Conservation (phyloP, 768 basidiomycete species). For the Boletus fagicola region DNA sequence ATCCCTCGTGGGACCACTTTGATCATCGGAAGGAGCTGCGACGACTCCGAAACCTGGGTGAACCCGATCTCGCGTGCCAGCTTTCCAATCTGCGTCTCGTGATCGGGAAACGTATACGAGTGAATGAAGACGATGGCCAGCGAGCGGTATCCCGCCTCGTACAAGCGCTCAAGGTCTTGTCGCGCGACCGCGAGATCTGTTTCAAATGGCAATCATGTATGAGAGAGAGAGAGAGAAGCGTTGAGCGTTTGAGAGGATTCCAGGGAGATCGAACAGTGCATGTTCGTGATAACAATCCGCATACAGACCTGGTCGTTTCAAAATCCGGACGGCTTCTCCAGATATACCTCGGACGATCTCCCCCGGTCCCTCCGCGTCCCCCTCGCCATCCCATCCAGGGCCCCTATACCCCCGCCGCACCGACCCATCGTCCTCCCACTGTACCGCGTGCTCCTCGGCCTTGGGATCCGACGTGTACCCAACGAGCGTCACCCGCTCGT, state of each 20-base stretch:
- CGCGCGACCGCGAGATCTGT: slow-evolving; percentile 55
- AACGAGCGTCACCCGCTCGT: slow-evolving; percentile 92
- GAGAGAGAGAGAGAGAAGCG: neutral
- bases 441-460: slow-evolving; percentile 69
- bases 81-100: slow-evolving; percentile 70
- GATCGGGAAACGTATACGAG: slow-evolving; percentile 88
- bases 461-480: slow-evolving; percentile 91
- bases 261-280: neutral
- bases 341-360: slow-evolving; percentile 79
- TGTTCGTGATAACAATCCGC: neutral
- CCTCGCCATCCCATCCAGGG: slow-evolving; percentile 69
- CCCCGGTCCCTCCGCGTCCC: slow-evolving; percentile 74
- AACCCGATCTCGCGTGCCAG: slow-evolving; percentile 85
- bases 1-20: slow-evolving; percentile 92
- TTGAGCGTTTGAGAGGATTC: neutral
- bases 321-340: slow-evolving; percentile 85
- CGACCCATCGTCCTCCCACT: slow-evolving; percentile 72
- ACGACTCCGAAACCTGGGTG: slow-evolving; percentile 83
- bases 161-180: slow-evolving; percentile 65
- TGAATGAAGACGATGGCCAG: slow-evolving; percentile 89
- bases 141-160: slow-evolving; percentile 81
- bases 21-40: slow-evolving; percentile 89
- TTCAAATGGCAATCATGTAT: neutral
- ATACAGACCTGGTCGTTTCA: slow-evolving; percentile 60
- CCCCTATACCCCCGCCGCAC: slow-evolving; percentile 70